Evolutionary conservation across 257 asterid genomes (phyloP).

Genomic region (Solanum neorickii): DNA sequence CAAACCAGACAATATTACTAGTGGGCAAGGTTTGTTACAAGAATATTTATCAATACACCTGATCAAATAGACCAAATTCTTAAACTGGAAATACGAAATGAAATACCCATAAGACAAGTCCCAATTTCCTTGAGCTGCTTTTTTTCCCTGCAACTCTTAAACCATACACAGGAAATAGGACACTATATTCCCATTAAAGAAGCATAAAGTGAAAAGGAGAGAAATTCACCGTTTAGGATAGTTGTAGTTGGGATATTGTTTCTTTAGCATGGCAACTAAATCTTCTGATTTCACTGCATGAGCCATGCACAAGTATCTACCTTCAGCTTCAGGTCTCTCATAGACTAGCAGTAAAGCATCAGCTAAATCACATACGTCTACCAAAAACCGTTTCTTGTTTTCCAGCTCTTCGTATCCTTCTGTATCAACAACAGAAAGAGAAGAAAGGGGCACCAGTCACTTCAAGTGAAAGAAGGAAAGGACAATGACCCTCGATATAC

Average conservation of each 20-base stretch:
- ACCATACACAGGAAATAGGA: neutral
- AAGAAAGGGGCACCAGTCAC: neutral
- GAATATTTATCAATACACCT: neutral
- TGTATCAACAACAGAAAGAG: neutral
- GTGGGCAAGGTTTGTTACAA: neutral
- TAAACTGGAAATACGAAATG: neutral
- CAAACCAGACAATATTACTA: neutral
- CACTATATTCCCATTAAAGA: neutral
- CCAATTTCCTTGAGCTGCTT: neutral
- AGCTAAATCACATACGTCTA: slow-evolving; percentile 69
- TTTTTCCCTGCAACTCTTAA: neutral
- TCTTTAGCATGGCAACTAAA: slow-evolving; percentile 35
- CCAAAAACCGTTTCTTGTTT: slow-evolving; percentile 14
- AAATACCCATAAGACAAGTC: neutral
- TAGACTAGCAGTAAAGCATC: slow-evolving; percentile 44
- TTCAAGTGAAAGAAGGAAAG: neutral
- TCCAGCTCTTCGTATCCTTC: slow-evolving; percentile 50
- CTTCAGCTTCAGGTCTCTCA: slow-evolving; percentile 55
- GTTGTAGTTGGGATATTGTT: slow-evolving; percentile 36
- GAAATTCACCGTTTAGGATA: slow-evolving; percentile 57
- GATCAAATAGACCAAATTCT: neutral
- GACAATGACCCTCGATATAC: neutral
- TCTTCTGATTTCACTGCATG: slow-evolving; percentile 19
- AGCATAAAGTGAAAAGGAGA: neutral
- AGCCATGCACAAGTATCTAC: slow-evolving; percentile 59